Evolutionary conservation across 345 rosid genomes (phyloP).

Genomic region (Eucalyptus marginata): DNA sequence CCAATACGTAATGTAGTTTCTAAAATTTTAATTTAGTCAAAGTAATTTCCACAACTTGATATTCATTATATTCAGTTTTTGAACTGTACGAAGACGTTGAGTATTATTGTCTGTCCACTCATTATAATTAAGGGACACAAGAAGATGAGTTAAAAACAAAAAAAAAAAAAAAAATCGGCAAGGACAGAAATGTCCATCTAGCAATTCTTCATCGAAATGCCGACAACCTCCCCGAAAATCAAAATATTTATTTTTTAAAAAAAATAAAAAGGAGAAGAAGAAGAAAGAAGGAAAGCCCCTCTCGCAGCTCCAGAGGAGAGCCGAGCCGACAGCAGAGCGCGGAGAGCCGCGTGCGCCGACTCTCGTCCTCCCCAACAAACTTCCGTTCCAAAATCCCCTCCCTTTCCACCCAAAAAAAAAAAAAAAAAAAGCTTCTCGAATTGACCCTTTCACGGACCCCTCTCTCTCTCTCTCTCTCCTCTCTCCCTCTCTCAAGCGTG

Average conservation of each 20-base stretch:
- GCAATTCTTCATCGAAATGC: background rate
- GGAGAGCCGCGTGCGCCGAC: background rate
- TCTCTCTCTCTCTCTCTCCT: background rate
- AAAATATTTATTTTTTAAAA: too few species aligned
- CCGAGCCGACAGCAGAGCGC: background rate
- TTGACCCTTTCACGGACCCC: background rate
- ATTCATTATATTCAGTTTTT: accelerated
- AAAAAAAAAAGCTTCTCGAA: too few species aligned
- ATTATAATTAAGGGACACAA: too few species aligned
- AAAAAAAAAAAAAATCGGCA: accelerated
- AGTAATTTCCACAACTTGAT: background rate
- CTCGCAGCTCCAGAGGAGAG: background rate
- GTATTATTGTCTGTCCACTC: accelerated
- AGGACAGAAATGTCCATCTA: background rate
- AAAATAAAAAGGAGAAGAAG: accelerated
- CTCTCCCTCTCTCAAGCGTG: background rate
- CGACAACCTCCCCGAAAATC: background rate
- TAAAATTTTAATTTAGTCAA: background rate
- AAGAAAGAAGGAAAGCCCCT: background rate
- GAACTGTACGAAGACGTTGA: accelerated
- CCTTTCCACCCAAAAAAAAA: too few species aligned
- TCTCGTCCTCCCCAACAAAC: background rate
- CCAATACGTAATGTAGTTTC: accelerated
- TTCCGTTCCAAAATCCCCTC: background rate
- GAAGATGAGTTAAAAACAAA: too few species aligned